Evolutionary conservation across 495 filamentous ascomycete genomes (phyloP).

Genomic region (Viridothelium virens): DNA sequence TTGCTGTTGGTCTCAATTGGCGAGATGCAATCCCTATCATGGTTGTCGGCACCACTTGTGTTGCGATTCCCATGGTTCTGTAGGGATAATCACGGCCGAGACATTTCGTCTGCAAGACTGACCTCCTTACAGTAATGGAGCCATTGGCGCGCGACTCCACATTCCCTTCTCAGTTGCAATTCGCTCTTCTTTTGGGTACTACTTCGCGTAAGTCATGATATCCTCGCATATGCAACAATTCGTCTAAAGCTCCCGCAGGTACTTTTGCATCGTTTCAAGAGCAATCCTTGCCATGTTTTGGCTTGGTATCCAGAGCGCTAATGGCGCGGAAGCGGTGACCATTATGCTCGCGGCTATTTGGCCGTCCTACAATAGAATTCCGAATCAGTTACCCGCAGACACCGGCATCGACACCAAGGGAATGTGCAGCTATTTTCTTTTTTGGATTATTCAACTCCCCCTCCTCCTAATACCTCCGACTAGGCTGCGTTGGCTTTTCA

Average conservation of each 20-base stretch:
- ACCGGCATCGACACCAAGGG: slow-evolving; percentile 58
- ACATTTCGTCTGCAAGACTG: background rate
- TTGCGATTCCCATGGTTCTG: slow-evolving; percentile 41
- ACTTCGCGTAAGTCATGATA: slow-evolving; percentile 51
- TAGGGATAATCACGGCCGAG: background rate
- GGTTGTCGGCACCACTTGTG: slow-evolving; percentile 36
- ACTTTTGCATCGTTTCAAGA: slow-evolving; percentile 45
- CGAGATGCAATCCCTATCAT: slow-evolving; percentile 37
- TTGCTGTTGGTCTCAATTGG: slow-evolving; percentile 46
- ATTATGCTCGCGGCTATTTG: slow-evolving; percentile 49
- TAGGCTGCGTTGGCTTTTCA: slow-evolving; percentile 51
- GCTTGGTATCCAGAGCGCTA: slow-evolving; percentile 62
- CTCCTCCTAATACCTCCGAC: slow-evolving; percentile 51
- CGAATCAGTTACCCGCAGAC: slow-evolving; percentile 35
- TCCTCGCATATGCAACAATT: slow-evolving; percentile 15
- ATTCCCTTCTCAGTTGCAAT: slow-evolving; percentile 57
- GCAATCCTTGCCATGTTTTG: slow-evolving; percentile 63
- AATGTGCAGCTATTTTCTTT: slow-evolving; percentile 59
- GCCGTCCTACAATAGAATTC: slow-evolving; percentile 32
- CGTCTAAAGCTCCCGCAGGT: slow-evolving; percentile 15
- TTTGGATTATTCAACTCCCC: slow-evolving; percentile 49
- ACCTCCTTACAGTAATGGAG: slow-evolving; percentile 33
- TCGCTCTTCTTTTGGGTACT: slow-evolving; percentile 62
- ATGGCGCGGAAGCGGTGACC: slow-evolving; percentile 43
- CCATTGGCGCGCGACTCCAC: slow-evolving; percentile 41